These are phyloP conservation scores for Plantago ovata DNA, from an alignment of 257 asterid genomes.

Conservation along the genomic window DNA sequence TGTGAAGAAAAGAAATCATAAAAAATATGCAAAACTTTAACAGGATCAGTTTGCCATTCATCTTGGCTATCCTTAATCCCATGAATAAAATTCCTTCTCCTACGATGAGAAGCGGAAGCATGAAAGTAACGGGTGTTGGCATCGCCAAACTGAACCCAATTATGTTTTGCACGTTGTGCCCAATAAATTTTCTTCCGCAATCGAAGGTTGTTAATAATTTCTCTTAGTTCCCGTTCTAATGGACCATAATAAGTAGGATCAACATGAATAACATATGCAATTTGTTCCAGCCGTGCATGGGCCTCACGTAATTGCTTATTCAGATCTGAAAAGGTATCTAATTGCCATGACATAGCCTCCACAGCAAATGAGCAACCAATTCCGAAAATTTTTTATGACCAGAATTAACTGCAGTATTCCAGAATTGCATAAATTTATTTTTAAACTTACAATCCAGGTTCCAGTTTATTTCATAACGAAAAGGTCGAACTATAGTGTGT, in stretches of 20 bases:
- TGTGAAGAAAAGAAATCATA: background rate
- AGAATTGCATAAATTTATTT: fast-evolving
- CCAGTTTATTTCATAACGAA: background rate
- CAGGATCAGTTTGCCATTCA: background rate
- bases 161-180: background rate
- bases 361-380: background rate
- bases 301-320: no score
- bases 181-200: background rate
- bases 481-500: background rate
- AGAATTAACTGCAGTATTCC: background rate
- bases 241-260: background rate
- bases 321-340: no score
- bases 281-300: no score
- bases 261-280: no score
- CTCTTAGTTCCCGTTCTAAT: no score
- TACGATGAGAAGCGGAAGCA: background rate
- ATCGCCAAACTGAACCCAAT: background rate
- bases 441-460: background rate
- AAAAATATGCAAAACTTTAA: background rate
- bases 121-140: background rate
- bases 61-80: background rate
- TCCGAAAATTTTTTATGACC: background rate
- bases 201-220: no score
- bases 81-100: background rate
- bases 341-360: no score